A percentile compares a stretch with the other conserved stretches of the same genome.
These are phyloP conservation scores for sorghum (Sorghum bicolor) DNA, from an alignment of 176 grass and related monocot genomes.

Conservation along the genomic window DNA sequence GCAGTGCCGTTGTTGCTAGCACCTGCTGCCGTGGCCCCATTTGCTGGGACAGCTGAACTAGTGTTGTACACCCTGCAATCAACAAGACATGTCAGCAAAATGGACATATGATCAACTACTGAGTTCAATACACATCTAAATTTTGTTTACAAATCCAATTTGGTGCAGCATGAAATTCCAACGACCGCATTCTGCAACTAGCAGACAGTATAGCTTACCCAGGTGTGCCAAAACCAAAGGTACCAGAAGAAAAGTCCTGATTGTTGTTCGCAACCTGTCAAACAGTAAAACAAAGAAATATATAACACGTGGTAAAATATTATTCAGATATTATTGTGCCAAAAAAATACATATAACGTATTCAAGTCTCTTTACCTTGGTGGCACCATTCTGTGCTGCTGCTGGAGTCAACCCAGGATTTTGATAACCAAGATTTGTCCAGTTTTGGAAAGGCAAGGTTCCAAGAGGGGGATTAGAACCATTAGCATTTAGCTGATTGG, in stretches of 20 bases:
- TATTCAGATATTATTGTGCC: background rate
- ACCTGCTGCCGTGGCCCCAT: slow-evolving; percentile 34
- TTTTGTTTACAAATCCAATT: slow-evolving; percentile 4
- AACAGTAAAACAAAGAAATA: slow-evolving; percentile 18
- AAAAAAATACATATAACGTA: background rate
- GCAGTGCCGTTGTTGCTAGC: slow-evolving; percentile 40
- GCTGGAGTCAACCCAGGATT: slow-evolving; percentile 44
- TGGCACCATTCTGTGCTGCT: slow-evolving; percentile 53
- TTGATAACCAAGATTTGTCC: slow-evolving; percentile 66
- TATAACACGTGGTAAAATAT: background rate
- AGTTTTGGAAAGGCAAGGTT: slow-evolving; percentile 53
- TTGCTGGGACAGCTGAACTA: slow-evolving; percentile 35
- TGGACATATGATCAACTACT: background rate
- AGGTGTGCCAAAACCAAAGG: slow-evolving; percentile 53
- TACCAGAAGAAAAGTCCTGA: slow-evolving; percentile 46
- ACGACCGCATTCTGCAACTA: background rate
- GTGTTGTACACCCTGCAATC: slow-evolving; percentile 50
- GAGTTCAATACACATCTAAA: background rate
- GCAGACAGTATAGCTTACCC: slow-evolving; percentile 45
- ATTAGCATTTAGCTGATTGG: slow-evolving; percentile 49
- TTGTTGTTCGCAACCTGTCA: slow-evolving; percentile 49
- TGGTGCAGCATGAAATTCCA: background rate
- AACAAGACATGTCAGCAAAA: slow-evolving; percentile 8
- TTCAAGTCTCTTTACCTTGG: slow-evolving; percentile 26
- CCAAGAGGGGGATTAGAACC: slow-evolving; percentile 38